phyloP scores from a whole-genome alignment of 108 stramenopile genomes.

The Pseudonitzschia multiseries region DNA sequence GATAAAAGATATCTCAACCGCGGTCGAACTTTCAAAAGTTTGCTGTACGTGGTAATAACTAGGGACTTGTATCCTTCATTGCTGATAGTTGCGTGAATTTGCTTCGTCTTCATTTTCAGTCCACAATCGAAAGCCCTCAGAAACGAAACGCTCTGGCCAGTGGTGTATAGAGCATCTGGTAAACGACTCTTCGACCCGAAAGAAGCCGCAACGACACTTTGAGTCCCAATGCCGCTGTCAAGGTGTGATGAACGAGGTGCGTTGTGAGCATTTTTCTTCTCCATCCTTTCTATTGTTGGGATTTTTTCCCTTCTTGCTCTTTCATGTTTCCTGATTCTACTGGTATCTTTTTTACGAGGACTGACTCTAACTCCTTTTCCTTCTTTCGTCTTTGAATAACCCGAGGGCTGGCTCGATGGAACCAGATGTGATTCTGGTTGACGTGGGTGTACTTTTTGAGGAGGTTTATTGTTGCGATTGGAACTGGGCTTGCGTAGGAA shows the following conservation, averaged over 20 bases:
- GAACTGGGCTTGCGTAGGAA: not conserved
- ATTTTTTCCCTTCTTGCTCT: not conserved
- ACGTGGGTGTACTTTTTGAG: not conserved
- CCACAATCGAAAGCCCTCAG: slow-evolving; percentile 2
- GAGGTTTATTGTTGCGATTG: not conserved
- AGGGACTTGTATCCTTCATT: slow-evolving; percentile 13
- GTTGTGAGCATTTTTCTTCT: not conserved
- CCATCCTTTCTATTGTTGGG: not conserved
- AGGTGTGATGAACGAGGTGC: not conserved
- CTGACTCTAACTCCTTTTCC: not conserved
- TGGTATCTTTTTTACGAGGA: not conserved
- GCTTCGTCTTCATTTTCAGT: not conserved
- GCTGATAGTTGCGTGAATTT: slow-evolving; percentile 17
- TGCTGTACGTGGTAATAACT: slow-evolving; percentile 14
- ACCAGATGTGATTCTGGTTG: not conserved
- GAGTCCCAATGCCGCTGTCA: not conserved
- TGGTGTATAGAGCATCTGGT: not conserved
- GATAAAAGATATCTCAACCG: slow-evolving; percentile 25
- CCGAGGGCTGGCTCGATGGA: not conserved
- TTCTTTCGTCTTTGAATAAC: not conserved
- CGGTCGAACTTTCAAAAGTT: slow-evolving; percentile 14
- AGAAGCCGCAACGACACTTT: not conserved
- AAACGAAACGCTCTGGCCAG: not conserved
- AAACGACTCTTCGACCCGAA: not conserved
- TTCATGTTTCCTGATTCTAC: not conserved